A percentile compares a stretch with the other conserved stretches of the same genome.
These are phyloP conservation scores for Lolium rigidum DNA, from an alignment of 176 grass and related monocot genomes.

Conservation along the genomic window DNA sequence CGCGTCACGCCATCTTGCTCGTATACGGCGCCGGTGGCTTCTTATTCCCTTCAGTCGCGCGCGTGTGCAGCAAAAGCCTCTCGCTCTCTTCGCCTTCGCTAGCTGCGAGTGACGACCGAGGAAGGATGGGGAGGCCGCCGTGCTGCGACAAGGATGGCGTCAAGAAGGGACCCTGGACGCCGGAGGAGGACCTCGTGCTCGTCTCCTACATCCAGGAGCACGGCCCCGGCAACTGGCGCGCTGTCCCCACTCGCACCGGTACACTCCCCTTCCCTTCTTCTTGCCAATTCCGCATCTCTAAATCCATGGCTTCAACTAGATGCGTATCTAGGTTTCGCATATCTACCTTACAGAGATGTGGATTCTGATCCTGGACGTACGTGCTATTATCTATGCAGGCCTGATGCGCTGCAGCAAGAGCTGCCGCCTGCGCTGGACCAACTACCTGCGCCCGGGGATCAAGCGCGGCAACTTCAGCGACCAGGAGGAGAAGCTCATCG, in stretches of 20 bases:
- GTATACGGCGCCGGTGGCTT: conserved; percentile 35
- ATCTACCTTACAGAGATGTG: no score
- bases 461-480: conserved; percentile 85
- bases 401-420: conserved; percentile 91
- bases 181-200: conserved; percentile 91
- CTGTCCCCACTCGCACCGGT: conserved; percentile 74
- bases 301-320: no score
- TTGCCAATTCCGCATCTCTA: not conserved
- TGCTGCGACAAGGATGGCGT: conserved; percentile 91
- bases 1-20: conserved; percentile 34
- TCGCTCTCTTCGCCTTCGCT: not conserved
- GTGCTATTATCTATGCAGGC: conserved; percentile 37
- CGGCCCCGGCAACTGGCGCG: conserved; percentile 85
- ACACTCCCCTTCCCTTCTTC: not conserved
- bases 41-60: not conserved
- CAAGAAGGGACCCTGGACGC: conserved; percentile 96
- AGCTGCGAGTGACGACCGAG: not conserved
- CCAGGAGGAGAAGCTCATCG: conserved; percentile 95
- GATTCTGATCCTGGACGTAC: no score
- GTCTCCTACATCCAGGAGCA: conserved; percentile 94
- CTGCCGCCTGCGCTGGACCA: conserved; percentile 90
- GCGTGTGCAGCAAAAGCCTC: not conserved
- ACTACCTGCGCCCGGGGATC: conserved; percentile 89
- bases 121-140: conserved; percentile 80
- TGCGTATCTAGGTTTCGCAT: no score